Evolutionary conservation across 129 eudicot species (phyloP).

Genomic region (Tagetes erecta): DNA sequence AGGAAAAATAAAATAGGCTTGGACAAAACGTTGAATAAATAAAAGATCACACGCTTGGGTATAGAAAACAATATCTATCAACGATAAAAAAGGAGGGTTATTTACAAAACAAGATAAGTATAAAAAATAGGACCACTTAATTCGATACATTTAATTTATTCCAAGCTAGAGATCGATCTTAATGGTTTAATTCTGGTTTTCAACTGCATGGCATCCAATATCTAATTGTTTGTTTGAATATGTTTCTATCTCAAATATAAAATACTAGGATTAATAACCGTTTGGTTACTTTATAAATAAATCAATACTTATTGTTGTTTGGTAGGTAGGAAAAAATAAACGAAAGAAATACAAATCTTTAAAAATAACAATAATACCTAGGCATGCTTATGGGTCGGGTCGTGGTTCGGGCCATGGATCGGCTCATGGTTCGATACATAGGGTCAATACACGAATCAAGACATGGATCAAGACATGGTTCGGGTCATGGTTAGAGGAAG

Average conservation of each 20-base stretch:
- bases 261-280: not conserved
- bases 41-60: conserved; percentile 34
- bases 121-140: not conserved
- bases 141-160: conserved; percentile 1
- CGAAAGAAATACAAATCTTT: no score
- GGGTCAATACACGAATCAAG: no score
- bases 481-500: no score
- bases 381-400: no score
- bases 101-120: conserved; percentile 16
- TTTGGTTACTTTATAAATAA: no score
- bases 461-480: no score
- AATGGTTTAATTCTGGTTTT: not conserved
- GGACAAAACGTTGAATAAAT: conserved; percentile 31
- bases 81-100: not conserved
- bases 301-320: no score
- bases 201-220: not conserved
- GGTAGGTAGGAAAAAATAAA: no score
- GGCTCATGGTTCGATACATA: no score
- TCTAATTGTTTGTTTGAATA: not conserved
- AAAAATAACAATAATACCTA: no score
- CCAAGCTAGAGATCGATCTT: not conserved
- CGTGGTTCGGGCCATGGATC: no score
- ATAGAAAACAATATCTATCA: not conserved
- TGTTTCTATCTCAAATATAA: not conserved
- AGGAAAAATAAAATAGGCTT: conserved; percentile 21